These are phyloP conservation scores for Coniferiporia weirii DNA, from an alignment of 1,284 basidiomycete species.

Conservation along the genomic window DNA sequence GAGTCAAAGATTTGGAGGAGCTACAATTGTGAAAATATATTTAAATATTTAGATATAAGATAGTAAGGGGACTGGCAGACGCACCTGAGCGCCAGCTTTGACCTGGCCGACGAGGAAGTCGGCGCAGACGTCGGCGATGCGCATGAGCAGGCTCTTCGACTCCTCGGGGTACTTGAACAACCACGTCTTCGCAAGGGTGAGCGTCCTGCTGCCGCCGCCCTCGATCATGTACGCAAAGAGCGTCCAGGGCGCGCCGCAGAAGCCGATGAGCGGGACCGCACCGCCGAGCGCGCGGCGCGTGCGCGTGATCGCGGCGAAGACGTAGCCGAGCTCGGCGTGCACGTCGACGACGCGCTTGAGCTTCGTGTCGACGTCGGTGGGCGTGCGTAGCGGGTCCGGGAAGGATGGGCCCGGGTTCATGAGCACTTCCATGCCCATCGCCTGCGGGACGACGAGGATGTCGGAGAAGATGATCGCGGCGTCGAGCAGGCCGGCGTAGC, in stretches of 20 bases:
- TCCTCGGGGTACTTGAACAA: constrained; percentile 83
- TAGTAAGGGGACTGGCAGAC: constrained; percentile 20
- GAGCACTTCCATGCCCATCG: constrained; percentile 89
- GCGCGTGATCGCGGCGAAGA: constrained; percentile 84
- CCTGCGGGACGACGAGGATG: constrained; percentile 94
- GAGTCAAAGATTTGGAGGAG: constrained; percentile 95
- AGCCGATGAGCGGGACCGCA: constrained; percentile 90
- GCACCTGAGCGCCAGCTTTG: constrained; percentile 87
- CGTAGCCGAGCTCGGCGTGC: constrained; percentile 80
- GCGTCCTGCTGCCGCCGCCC: constrained; percentile 85
- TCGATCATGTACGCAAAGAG: constrained; percentile 97
- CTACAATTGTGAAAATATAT: constrained; percentile 34
- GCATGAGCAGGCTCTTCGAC: constrained; percentile 67
- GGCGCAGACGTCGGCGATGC: constrained; percentile 80
- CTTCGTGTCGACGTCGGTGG: constrained; percentile 57
- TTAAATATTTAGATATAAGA: constrained; percentile 2
- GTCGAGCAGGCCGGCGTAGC: constrained; percentile 81
- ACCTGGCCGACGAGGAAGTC: constrained; percentile 89
- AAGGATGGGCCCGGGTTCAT: constrained; percentile 92
- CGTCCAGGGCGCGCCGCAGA: constrained; percentile 95
- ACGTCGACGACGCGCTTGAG: constrained; percentile 65
- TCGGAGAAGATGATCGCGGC: constrained; percentile 96
- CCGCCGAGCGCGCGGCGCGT: constrained; percentile 77
- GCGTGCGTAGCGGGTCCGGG: constrained; percentile 75
- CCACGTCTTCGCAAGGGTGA: constrained; percentile 89